Conservation (phyloP, 495 filamentous ascomycete species). For the Hyaloscypha variabilis region DNA sequence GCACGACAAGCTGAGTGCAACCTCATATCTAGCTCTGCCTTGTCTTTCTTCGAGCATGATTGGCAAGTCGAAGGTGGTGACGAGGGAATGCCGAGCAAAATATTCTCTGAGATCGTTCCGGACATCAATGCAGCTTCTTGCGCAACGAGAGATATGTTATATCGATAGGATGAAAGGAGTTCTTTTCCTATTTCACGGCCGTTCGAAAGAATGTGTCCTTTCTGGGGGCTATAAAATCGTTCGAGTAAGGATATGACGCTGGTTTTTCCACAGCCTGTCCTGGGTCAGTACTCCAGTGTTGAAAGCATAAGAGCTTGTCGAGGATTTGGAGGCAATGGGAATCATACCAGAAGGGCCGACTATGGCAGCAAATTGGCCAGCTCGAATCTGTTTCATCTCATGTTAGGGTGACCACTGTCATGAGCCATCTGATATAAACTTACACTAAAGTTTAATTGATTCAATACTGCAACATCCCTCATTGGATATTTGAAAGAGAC, state of each 20-base stretch:
- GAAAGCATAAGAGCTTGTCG: neutral
- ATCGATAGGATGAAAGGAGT: constrained; percentile 52
- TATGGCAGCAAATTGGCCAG: constrained; percentile 67
- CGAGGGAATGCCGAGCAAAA: constrained; percentile 48
- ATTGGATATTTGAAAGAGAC: constrained; percentile 62
- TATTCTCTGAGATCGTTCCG: constrained; percentile 64
- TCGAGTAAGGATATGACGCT: constrained; percentile 66
- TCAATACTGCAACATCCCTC: constrained; percentile 51
- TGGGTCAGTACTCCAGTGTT: neutral
- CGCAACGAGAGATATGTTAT: constrained; percentile 57
- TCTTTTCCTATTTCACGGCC: constrained; percentile 47
- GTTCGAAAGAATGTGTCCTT: constrained; percentile 55
- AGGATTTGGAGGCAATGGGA: neutral
- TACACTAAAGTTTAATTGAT: constrained; percentile 50
- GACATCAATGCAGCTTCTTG: constrained; percentile 63
- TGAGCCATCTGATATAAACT: constrained; percentile 40
- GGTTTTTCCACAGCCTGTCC: constrained; percentile 67
- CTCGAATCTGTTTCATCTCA: constrained; percentile 46
- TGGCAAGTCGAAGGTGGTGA: too few relatives aligned
- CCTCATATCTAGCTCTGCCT: constrained; percentile 46
- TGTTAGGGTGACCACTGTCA: constrained; percentile 43
- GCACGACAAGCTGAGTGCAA: constrained; percentile 56
- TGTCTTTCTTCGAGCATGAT: constrained; percentile 33
- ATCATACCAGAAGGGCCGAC: constrained; percentile 62
- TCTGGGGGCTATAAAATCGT: constrained; percentile 57